Evolutionary conservation across 2,329 filamentous ascomycete species (phyloP).

Genomic region (Sporothrix luriei): DNA sequence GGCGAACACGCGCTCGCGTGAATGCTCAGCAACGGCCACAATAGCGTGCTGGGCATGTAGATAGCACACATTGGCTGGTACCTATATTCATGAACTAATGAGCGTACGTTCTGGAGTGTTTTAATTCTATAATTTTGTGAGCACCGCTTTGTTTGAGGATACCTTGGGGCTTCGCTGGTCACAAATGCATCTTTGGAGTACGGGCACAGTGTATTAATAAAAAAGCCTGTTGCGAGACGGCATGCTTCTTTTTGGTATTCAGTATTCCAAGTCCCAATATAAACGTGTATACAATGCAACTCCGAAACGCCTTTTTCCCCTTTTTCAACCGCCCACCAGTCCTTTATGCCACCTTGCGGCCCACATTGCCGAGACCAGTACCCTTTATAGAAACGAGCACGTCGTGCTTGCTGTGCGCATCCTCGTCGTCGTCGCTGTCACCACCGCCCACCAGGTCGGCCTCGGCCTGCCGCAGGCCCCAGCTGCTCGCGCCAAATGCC

Average conservation of each 20-base stretch:
- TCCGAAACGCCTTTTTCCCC: not conserved
- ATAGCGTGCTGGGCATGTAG: conserved; percentile 43
- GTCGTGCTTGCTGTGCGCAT: conserved; percentile 55
- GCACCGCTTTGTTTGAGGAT: conserved; percentile 21
- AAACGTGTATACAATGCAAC: conserved; percentile 24
- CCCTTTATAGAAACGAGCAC: conserved; percentile 91
- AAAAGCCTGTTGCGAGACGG: not conserved
- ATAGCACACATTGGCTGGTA: not conserved
- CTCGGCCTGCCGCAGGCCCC: conserved; percentile 79
- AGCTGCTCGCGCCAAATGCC: conserved; percentile 86
- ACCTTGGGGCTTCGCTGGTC: not conserved
- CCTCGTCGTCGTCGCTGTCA: conserved; percentile 59
- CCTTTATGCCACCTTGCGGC: conserved; percentile 70
- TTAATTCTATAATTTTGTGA: not conserved
- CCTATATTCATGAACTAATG: conserved; percentile 18
- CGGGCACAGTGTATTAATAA: not conserved
- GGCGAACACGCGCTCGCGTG: conserved; percentile 40
- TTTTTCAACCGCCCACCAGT: conserved; percentile 2
- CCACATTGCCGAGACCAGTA: conserved; percentile 89
- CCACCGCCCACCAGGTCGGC: conserved; percentile 64
- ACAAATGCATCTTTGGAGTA: conserved; percentile 17
- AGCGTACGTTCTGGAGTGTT: conserved; percentile 5
- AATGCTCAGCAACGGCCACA: conserved; percentile 55
- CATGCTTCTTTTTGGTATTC: not conserved
- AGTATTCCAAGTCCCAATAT: conserved; percentile 22